Conservation (phyloP, 495 filamentous ascomycete species). For the Margaritispora aquatica region DNA sequence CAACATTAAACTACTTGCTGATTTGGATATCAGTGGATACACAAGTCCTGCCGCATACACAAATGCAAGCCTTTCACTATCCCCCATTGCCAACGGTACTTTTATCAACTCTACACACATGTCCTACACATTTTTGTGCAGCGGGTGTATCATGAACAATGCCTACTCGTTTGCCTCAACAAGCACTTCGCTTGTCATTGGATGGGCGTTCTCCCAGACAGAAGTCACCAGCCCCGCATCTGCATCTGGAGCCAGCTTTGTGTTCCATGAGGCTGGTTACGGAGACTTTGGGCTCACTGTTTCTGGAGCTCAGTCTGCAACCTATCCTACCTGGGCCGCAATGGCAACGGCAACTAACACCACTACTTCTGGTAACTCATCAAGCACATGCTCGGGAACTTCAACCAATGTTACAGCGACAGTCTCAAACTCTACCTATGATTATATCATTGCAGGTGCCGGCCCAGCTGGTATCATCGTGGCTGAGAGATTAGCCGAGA, state of each 20-base stretch:
- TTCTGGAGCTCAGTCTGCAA: conserved; percentile 31
- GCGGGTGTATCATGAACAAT: conserved; percentile 22
- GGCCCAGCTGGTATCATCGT: conserved; percentile 59
- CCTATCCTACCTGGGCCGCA: conserved; percentile 42
- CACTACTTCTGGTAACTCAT: conserved; percentile 27
- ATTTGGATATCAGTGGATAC: conserved; percentile 36
- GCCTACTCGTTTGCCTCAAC: conserved; percentile 14
- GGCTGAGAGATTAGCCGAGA: conserved; percentile 54
- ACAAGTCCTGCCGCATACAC: conserved; percentile 48
- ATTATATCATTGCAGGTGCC: conserved; percentile 62
- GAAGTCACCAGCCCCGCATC: conserved; percentile 27
- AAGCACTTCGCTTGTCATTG: conserved; percentile 20
- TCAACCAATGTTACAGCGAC: conserved; percentile 28
- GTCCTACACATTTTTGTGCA: conserved; percentile 34
- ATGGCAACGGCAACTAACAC: conserved; percentile 30
- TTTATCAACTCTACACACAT: conserved; percentile 22
- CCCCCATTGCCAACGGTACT: conserved; percentile 30
- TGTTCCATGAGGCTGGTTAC: conserved; percentile 36
- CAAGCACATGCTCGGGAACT: conserved; percentile 35
- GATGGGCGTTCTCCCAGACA: conserved; percentile 26
- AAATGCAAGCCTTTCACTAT: conserved; percentile 25
- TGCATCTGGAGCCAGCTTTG: conserved; percentile 25
- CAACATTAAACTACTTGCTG: not conserved
- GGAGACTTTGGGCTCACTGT: conserved; percentile 36
- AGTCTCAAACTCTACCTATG: conserved; percentile 36